Evolutionary conservation across 1,284 basidiomycete species (phyloP).

Genomic region (Athelia psychrophila): DNA sequence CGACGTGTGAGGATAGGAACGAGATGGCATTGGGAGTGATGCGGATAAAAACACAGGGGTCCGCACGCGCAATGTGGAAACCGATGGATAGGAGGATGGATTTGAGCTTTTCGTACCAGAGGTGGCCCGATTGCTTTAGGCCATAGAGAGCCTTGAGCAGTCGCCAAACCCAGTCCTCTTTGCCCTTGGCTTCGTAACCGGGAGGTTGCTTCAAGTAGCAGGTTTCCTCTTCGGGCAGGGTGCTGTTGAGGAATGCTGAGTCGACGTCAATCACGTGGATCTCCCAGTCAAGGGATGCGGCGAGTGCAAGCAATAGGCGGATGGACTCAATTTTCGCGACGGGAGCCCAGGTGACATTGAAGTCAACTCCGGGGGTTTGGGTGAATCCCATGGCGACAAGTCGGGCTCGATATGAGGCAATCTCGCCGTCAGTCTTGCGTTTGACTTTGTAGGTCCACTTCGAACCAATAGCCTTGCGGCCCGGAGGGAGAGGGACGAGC

Average conservation of each 20-base stretch:
- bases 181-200: conserved; percentile 12
- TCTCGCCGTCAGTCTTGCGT: conserved; percentile 23
- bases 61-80: conserved; percentile 17
- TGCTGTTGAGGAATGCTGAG: conserved; percentile 25
- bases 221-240: conserved; percentile 20
- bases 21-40: conserved; percentile 8
- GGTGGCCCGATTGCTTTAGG: conserved; percentile 25
- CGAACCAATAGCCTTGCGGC: conserved; percentile 20
- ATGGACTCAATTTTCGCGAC: conserved; percentile 29
- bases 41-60: conserved; percentile 20
- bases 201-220: conserved; percentile 27
- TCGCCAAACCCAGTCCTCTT: conserved; percentile 12
- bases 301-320: conserved; percentile 23
- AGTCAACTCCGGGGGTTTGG: conserved; percentile 37
- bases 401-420: conserved; percentile 31
- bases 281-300: conserved; percentile 16
- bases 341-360: conserved; percentile 30
- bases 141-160: conserved; percentile 30
- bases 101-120: conserved; percentile 24
- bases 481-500: conserved; percentile 17
- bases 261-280: conserved; percentile 29
- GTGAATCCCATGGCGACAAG: conserved; percentile 37
- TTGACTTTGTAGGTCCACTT: conserved; percentile 38
- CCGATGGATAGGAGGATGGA: conserved; percentile 14
- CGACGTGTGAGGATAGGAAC: conserved; percentile 24